Evolutionary conservation across 257 asterid genomes (phyloP).

Genomic region (Forsythia suspensa): DNA sequence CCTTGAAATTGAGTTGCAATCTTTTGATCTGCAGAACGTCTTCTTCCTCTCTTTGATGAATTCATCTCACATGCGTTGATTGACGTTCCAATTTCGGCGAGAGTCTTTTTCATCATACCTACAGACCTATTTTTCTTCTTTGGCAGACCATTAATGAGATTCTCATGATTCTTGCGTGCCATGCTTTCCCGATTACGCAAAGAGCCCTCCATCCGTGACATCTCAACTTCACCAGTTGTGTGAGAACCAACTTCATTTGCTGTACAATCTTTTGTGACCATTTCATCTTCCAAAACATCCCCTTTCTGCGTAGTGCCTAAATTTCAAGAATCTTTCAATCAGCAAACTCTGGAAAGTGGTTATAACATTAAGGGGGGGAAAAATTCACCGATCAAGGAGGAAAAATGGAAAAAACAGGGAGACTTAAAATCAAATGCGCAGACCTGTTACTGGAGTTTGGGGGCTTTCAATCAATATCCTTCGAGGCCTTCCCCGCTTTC

Average conservation of each 20-base stretch:
- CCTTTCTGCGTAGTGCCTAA: constrained; percentile 23
- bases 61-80: constrained; percentile 31
- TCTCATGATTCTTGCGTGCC: constrained; percentile 21
- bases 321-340: background rate
- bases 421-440: background rate
- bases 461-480: constrained; percentile 20
- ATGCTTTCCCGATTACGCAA: constrained; percentile 18
- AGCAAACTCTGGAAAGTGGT: background rate
- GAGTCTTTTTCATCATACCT: constrained; percentile 12
- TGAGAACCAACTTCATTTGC: constrained; percentile 22
- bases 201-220: constrained; percentile 23
- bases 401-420: constrained; percentile 13
- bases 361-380: background rate
- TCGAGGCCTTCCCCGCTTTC: constrained; percentile 60
- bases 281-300: constrained; percentile 23
- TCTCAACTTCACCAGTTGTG: constrained; percentile 26
- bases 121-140: constrained; percentile 30
- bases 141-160: constrained; percentile 18
- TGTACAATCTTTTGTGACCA: constrained; percentile 26
- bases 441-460: constrained; percentile 38
- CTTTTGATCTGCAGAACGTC: constrained; percentile 25
- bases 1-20: constrained; percentile 40
- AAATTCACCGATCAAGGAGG: background rate
- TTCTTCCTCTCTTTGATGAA: constrained; percentile 43
- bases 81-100: constrained; percentile 29